Conservation (phyloP, 2,329 filamentous ascomycete genomes). For the Verticillium nonalfalfae region DNA sequence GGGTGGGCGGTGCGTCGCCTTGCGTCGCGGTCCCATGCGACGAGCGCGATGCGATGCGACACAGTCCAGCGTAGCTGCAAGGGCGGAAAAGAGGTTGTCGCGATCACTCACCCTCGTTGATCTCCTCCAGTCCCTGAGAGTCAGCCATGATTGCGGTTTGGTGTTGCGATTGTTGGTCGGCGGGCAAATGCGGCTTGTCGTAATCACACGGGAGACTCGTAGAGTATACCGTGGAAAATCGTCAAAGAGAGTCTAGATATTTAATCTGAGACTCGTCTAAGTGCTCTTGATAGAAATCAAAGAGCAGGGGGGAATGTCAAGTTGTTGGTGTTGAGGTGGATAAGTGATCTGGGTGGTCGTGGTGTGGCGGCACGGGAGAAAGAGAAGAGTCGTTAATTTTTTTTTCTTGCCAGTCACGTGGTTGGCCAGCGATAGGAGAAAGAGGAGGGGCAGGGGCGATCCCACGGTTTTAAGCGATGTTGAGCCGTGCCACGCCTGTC, state of each 20-base stretch:
- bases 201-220: background rate
- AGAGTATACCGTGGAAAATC: background rate
- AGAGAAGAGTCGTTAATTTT: slow-evolving; percentile 1
- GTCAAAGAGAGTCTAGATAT: background rate
- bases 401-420: background rate
- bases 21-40: background rate
- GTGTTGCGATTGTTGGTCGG: slow-evolving; percentile 21
- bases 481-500: background rate
- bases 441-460: background rate
- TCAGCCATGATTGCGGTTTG: slow-evolving; percentile 83
- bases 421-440: background rate
- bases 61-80: background rate
- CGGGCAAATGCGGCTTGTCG: background rate
- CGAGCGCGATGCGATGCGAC: slow-evolving; percentile 2
- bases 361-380: background rate
- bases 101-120: slow-evolving; percentile 5
- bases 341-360: background rate
- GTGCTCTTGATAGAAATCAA: slow-evolving; percentile 2
- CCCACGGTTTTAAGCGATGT: background rate
- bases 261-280: background rate
- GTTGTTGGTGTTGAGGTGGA: slow-evolving; percentile 1
- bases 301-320: background rate
- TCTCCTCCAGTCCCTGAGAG: background rate
- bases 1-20: background rate
- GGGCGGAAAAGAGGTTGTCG: background rate